phyloP scores from a whole-genome alignment of 2,329 filamentous ascomycete genomes.

The Aspergillus quadrilineatus region DNA sequence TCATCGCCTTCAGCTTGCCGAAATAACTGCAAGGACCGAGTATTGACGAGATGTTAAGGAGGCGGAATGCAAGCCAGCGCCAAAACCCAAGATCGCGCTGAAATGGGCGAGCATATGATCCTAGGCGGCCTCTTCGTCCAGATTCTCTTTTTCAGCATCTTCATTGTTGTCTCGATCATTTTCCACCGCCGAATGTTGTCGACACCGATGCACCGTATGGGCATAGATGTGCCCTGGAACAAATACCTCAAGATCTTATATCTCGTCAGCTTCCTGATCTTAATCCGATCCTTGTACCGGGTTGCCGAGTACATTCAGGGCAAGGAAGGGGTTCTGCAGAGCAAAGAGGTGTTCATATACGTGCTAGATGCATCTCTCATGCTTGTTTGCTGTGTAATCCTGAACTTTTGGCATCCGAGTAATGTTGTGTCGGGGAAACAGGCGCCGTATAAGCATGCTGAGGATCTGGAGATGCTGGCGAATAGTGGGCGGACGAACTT shows the following conservation, averaged over 20 bases:
- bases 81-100: slow-evolving; percentile 4
- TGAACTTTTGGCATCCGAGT: slow-evolving; percentile 4
- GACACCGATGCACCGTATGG: neutral
- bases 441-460: neutral
- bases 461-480: slow-evolving; percentile 5
- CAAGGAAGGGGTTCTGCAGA: slow-evolving; percentile 3
- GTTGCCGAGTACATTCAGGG: slow-evolving; percentile 22
- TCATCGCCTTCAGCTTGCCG: no score
- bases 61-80: slow-evolving; percentile 17
- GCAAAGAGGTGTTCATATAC: slow-evolving; percentile 13
- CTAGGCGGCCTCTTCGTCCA: slow-evolving; percentile 59
- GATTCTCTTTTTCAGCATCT: slow-evolving; percentile 59
- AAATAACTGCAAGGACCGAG: neutral
- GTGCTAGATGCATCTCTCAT: slow-evolving; percentile 11
- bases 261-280: slow-evolving; percentile 18
- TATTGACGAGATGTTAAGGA: slow-evolving; percentile 6
- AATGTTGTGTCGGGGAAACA: neutral
- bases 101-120: slow-evolving; percentile 43
- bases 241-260: slow-evolving; percentile 17
- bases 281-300: slow-evolving; percentile 22
- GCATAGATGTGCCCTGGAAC: slow-evolving; percentile 5
- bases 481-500: no score
- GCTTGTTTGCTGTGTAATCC: neutral
- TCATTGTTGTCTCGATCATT: slow-evolving; percentile 38
- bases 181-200: slow-evolving; percentile 13